Conservation (phyloP, 2,329 filamentous ascomycete genomes). For the Massarina eburnea region DNA sequence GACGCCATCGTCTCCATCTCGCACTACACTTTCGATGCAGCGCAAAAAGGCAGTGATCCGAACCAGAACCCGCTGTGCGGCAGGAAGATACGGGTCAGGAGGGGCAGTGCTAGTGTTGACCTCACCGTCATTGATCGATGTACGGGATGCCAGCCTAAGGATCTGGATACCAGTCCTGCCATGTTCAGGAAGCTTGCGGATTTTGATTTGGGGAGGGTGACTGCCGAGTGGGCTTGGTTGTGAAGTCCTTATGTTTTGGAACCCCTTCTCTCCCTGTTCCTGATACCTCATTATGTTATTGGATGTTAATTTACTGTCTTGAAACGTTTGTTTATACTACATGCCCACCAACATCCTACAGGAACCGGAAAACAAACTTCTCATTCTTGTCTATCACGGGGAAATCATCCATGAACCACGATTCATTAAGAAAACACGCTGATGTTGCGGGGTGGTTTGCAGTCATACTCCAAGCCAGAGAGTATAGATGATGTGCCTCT, state of each 20-base stretch:
- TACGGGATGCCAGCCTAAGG: conserved; percentile 50
- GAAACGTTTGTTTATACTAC: no score
- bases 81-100: conserved; percentile 62
- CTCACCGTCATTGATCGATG: conserved; percentile 70
- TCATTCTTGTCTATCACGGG: background rate
- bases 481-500: conserved; percentile 50
- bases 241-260: no score
- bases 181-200: conserved; percentile 54
- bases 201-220: conserved; percentile 50
- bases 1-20: conserved; percentile 69
- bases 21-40: conserved; percentile 66
- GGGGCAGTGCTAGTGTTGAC: conserved; percentile 36
- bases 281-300: no score
- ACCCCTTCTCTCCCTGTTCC: no score
- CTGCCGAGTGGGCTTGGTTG: conserved; percentile 56
- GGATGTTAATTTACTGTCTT: no score
- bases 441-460: conserved; percentile 50
- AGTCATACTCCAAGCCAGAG: conserved; percentile 49
- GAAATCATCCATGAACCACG: conserved; percentile 20
- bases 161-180: conserved; percentile 53
- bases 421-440: conserved; percentile 27
- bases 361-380: background rate
- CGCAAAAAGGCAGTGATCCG: conserved; percentile 50
- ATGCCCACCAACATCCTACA: background rate
- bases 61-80: conserved; percentile 71